Evolutionary conservation across 2,329 filamentous ascomycete genomes (phyloP).

Genomic region (Leptographium wingfieldii): DNA sequence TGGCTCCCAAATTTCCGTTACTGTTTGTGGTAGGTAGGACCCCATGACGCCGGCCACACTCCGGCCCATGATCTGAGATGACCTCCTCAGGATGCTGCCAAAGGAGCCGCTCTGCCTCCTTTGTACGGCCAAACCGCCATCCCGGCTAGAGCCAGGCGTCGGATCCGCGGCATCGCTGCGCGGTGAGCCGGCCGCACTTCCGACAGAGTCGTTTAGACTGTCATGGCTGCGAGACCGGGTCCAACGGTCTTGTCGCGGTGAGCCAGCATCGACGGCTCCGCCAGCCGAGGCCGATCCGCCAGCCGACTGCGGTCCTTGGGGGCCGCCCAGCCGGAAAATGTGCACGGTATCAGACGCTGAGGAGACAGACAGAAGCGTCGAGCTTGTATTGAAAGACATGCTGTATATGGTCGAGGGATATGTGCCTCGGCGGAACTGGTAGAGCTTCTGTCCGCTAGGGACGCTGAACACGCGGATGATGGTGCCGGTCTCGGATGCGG

Average conservation of each 20-base stretch:
- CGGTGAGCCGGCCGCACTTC: slow-evolving; percentile 29
- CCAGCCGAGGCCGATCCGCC: slow-evolving; percentile 13
- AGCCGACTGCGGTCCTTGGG: slow-evolving; percentile 19
- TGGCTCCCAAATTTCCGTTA: slow-evolving; percentile 97
- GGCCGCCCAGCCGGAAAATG: slow-evolving; percentile 68
- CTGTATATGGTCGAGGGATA: slow-evolving; percentile 94
- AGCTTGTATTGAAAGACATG: slow-evolving; percentile 97
- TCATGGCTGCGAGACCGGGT: slow-evolving; percentile 40
- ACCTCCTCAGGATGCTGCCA: slow-evolving; percentile 82
- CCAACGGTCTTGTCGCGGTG: slow-evolving; percentile 37
- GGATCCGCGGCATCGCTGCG: slow-evolving; percentile 34
- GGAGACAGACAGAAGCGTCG: slow-evolving; percentile 86
- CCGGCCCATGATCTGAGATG: slow-evolving; percentile 85
- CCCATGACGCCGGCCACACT: slow-evolving; percentile 81
- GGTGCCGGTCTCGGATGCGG: slow-evolving; percentile 92
- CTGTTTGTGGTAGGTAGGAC: slow-evolving; percentile 82
- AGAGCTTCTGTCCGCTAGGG: slow-evolving; percentile 81
- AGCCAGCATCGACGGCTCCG: slow-evolving; percentile 21
- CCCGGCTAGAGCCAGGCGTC: slow-evolving; percentile 11
- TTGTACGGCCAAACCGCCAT: slow-evolving; percentile 18
- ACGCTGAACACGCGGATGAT: slow-evolving; percentile 94
- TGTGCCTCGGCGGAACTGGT: slow-evolving; percentile 88
- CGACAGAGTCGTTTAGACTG: slow-evolving; percentile 39
- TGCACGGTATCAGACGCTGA: slow-evolving; percentile 95
- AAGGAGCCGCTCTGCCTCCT: slow-evolving; percentile 60